Base-by-base conservation (phyloP, 495 filamentous ascomycete species). In the Ascodesmis nigricans region DNA sequence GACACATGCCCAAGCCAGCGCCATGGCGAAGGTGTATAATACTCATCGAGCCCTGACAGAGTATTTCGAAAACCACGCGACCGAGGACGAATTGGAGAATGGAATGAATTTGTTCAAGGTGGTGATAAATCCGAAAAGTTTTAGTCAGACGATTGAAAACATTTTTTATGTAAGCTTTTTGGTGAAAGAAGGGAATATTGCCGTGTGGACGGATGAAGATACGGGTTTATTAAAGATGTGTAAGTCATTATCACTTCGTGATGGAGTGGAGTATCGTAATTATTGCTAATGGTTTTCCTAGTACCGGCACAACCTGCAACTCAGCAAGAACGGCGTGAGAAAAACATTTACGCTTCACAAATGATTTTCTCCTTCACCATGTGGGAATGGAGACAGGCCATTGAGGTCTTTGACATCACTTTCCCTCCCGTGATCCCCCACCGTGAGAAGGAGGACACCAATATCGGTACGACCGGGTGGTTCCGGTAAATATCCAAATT, bases 61-160 rank as follows among this genome's bases (percentile, higher is more conserved):
- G 6, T 24, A 30, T 3, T 5, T 49, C 4, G 15, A 13, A 7
- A 41, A 55, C 10, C 36, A 41, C 22, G 37, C 51, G 15, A 50
- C 58, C 21, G 61, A 63, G 20, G 29, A 46, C 0, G 48, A 60
- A 0, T 54, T 53, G 1, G 54, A 65, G 29, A 55, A 56, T 4
- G 75, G 73, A 3, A 59, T 91, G 1, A 66, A 71, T 10, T 57
- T 95, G 6, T 73, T 91, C 53, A 63, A 69, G 25, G 92, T 91
- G 42, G 78, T 78, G 21, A 61, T 93, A 38, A 91, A 99, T 43
- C 84, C 87, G 2, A 53, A 55, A 0, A 90, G 78, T 0, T 99
- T 95, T 47, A 81, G 83, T 0, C 90, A 99, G 56, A 93, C 79
- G 1, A 69, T 95, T 2, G 87, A 99, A 54, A 99, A 99, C 52